Base-by-base conservation (phyloP, 306 rosid genomes). In the Glycyrrhiza uralensis region DNA sequence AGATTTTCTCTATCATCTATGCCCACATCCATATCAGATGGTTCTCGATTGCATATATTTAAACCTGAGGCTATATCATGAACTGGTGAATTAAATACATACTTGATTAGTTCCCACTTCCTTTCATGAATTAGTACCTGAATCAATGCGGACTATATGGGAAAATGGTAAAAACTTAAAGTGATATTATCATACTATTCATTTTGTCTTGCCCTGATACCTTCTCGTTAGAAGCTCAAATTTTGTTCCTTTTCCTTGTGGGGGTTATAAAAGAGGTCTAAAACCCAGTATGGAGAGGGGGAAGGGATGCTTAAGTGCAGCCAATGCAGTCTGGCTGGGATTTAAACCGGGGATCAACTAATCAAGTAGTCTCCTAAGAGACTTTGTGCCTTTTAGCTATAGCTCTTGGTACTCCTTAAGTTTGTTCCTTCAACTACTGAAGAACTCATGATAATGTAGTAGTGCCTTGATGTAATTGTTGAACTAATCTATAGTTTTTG, bases 381-480 rank as follows among this genome's bases (percentile, higher is more conserved):
- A 30, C 62, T 47, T 18, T 66, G 7, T 61, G 20, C 36, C 32
- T 3, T 66, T 61, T 29, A 19, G 15, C 26, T 20, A 62, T 10
- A 20, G 20, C 44, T 60, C 61, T 36, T 19, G 33, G 54, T 49
- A 17, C 54, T 23, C 15, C 59, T 28, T 41, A 36, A 58, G 61
- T 29, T 33, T 19, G 22, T 58, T 54, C 79, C 66, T 22, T 42
- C 17, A 74, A 13, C 39, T 15, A 7, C 13, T 10, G 7, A 72
- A 61, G 41, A 74, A 63, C 33, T 69, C 51, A 57, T 45, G 50
- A 66, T 69, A 79, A 17, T 69, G 73, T 69, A 23, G 51, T 28
- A 28, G 65, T 55, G n/a, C 29, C 45, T 59, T 59, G 58, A 42
- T 71, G 39, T 47, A 17, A 64, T 9, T 52, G 41, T 54, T 32